Percentiles rank a stretch among this genome's conserved stretches.
Evolutionary conservation across 2,329 filamentous ascomycete species (phyloP).

Genomic region (Ceratocystis diversiconidia): DNA sequence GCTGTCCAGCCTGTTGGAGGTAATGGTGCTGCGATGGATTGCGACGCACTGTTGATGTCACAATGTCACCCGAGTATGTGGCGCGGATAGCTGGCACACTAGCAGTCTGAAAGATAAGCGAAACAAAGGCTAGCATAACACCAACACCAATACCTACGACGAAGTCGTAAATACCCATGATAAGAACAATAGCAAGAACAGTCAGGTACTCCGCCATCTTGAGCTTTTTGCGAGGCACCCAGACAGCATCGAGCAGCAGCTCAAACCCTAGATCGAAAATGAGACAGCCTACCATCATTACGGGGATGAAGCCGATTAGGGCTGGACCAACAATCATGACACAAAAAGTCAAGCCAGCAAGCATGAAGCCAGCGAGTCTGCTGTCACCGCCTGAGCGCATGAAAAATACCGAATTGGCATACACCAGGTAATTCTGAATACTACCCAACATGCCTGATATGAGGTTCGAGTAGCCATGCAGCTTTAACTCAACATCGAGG

Average conservation of each 20-base stretch:
- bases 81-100: constrained; percentile 77
- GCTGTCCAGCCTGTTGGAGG: constrained; percentile 67
- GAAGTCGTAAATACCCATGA: constrained; percentile 96
- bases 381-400: constrained; percentile 83
- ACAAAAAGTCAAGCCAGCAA: constrained; percentile 65
- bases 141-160: constrained; percentile 87
- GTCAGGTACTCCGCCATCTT: constrained; percentile 81
- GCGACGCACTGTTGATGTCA: constrained; percentile 80
- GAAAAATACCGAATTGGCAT: constrained; percentile 94
- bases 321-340: constrained; percentile 75
- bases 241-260: constrained; percentile 73
- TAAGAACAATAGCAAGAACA: constrained; percentile 74
- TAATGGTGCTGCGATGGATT: constrained; percentile 83
- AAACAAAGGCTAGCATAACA: constrained; percentile 80
- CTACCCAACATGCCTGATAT: constrained; percentile 76
- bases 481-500: constrained; percentile 77
- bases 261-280: constrained; percentile 95
- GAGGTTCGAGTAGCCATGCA: constrained; percentile 87
- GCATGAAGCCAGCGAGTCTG: constrained; percentile 69
- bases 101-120: constrained; percentile 82
- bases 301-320: constrained; percentile 84
- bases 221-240: constrained; percentile 76
- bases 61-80: constrained; percentile 77
- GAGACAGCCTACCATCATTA: constrained; percentile 90
- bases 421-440: constrained; percentile 93